Base-by-base conservation (phyloP, 148 eudicot genomes). In the Rhododendron henanense region DNA sequence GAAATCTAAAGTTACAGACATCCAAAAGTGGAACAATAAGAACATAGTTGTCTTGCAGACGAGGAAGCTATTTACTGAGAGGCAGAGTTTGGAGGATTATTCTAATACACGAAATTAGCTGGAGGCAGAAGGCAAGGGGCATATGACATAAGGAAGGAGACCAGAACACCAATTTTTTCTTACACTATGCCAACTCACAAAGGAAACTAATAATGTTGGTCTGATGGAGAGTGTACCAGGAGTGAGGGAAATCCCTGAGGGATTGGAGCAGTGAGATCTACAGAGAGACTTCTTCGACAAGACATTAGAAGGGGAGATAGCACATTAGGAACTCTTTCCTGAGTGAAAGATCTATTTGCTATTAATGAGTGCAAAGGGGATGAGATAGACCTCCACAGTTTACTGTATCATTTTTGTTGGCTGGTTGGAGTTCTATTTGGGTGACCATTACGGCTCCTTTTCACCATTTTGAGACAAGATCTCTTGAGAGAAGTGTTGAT, bases 401-500 rank as follows among this genome's bases (percentile, higher is more conserved):
- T 25, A 67, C 74, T 67, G 33, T 10, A 67, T 15, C 15, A 67
- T 25, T 67, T 67, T 14, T 53, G 14, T 67, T n/a, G 74, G 74
- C 74, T 67, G 33, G 74, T 67, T 67, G 74, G 35, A 67, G 74
- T 67, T 67, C 74, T 67, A 67, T 67, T 67, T 67, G 35, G 74
- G 33, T 10, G 15, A 65, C 25, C 74, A 67, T 67, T 67, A 25
- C 14, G 5, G 33, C 74, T 67, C 35, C 33, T 11, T n/a, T 65
- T 25, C 73, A 65, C 73, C 35, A 67, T 67, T 67, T 67, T 28
- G 71, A 67, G 35, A 67, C 35, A 67, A 67, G 15, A 67, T 67
- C 33, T 63, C 69, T 67, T n/a, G 74, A 10, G 35, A 10, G 33
- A 25, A 61, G 31, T 3, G 74, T 67, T 67, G 74, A 67, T 67